Evolutionary conservation across 116 monocot species (phyloP).

Genomic region (Posidonia oceanica): DNA sequence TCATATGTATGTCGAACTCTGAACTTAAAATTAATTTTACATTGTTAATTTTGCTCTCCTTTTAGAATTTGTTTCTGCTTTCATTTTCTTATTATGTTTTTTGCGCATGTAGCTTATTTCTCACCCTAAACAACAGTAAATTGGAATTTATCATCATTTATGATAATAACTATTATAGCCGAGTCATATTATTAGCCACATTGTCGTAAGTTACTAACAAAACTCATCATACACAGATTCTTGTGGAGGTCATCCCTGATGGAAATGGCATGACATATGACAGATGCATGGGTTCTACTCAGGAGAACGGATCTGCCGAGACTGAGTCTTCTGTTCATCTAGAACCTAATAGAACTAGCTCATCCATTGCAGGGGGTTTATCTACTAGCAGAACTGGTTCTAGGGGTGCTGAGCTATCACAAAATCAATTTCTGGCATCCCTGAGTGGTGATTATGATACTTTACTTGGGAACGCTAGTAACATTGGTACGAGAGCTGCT

Average conservation of each 20-base stretch:
- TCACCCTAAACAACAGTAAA: no score
- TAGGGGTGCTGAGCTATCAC: conserved; percentile 54
- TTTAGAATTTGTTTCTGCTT: no score
- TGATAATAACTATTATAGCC: no score
- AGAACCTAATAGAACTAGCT: conserved; percentile 40
- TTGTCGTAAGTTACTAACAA: not conserved
- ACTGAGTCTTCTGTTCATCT: conserved; percentile 50
- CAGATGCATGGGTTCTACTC: conserved; percentile 39
- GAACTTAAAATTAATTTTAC: no score
- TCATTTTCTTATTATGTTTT: no score
- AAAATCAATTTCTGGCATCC: conserved; percentile 47
- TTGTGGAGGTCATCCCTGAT: conserved; percentile 65
- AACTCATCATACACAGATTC: conserved; percentile 48
- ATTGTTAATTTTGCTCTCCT: no score
- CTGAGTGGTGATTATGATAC: conserved; percentile 69
- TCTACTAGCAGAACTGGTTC: conserved; percentile 50
- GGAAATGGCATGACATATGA: conserved; percentile 36
- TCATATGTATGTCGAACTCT: no score
- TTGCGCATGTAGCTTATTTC: no score
- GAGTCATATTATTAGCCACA: no score
- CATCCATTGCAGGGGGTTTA: conserved; percentile 44
- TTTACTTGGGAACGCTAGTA: conserved; percentile 30
- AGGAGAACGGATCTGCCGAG: conserved; percentile 67
- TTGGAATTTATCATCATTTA: no score
- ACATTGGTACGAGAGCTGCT: conserved; percentile 45